Percentiles rank a stretch among this genome's conserved stretches.
phyloP scores from a whole-genome alignment of 257 asterid species.

The Jasminum sambac region DNA sequence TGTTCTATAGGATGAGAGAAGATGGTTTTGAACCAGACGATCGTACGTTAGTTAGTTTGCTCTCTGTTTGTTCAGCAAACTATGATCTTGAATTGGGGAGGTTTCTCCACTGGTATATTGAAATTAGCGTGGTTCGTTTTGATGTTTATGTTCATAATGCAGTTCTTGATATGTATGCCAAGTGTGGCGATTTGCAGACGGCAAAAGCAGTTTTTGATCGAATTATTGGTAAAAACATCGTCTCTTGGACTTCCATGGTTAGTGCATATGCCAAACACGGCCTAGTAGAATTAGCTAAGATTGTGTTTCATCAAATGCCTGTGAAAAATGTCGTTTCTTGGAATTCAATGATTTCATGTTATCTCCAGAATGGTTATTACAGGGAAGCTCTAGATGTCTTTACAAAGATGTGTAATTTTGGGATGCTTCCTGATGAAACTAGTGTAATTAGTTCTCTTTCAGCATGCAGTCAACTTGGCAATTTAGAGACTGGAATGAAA shows the following conservation, averaged over 20 bases:
- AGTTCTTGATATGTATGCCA: slow-evolving; percentile 81
- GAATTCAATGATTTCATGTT: slow-evolving; percentile 65
- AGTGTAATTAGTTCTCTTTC: slow-evolving; percentile 47
- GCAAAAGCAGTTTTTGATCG: slow-evolving; percentile 58
- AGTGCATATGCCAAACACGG: slow-evolving; percentile 57
- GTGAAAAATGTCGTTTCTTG: slow-evolving; percentile 55
- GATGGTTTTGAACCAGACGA: slow-evolving; percentile 67
- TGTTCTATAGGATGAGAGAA: slow-evolving; percentile 49
- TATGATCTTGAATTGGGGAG: slow-evolving; percentile 60
- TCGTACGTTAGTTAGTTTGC: slow-evolving; percentile 58
- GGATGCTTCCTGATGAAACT: slow-evolving; percentile 46
- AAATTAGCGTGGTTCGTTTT: slow-evolving; percentile 35
- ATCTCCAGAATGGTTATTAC: slow-evolving; percentile 42
- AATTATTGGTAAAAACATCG: slow-evolving; percentile 47
- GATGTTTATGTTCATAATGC: slow-evolving; percentile 61
- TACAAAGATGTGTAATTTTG: slow-evolving; percentile 36
- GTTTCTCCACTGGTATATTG: slow-evolving; percentile 65
- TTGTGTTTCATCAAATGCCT: slow-evolving; percentile 48
- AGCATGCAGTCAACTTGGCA: slow-evolving; percentile 60
- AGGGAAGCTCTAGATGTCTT: slow-evolving; percentile 41
- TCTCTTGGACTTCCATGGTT: slow-evolving; percentile 71
- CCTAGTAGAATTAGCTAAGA: slow-evolving; percentile 39
- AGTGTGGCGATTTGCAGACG: slow-evolving; percentile 65
- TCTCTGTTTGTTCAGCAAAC: slow-evolving; percentile 57
- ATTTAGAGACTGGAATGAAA: slow-evolving; percentile 47